Base-by-base conservation (phyloP, 768 basidiomycete species). In the Auriscalpium orientale region DNA sequence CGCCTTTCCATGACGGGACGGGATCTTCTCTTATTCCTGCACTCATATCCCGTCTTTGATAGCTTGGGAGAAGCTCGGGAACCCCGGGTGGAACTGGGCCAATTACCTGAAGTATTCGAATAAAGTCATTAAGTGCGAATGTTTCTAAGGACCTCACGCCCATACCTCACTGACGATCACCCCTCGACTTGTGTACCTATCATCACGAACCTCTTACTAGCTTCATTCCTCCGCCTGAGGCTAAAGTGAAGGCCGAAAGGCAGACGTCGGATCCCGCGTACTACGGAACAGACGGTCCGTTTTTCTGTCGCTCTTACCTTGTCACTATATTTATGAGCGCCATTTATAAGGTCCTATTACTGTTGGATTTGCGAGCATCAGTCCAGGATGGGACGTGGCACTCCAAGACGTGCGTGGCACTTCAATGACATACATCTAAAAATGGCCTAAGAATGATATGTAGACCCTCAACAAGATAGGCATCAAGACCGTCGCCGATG, bases 11-110 rank as follows among this genome's bases (percentile, higher is more conserved):
- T 9, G 22, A 4, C n/a, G 10, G 6, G 37, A 49, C 16, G 18
- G n/a, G n/a, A n/a, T n/a, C n/a, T n/a, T n/a, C n/a, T n/a, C n/a
- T n/a, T n/a, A n/a, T n/a, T n/a, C n/a, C n/a, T n/a, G n/a, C n/a
- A n/a, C 51, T 8, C 33, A 18, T 11, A 16, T 10, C 8, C 33
- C 12, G 13, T 36, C 18, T 16, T n/a, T 18, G 6, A 3, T 20
- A 63, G 62, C 50, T 13, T 55, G 52, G 7, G 67, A 66, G 50
- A 54, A 48, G 37, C 57, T 68, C 9, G 66, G 67, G 9, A 68
- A 68, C 50, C 62, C 63, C 6, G 67, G 67, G 12, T 68, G 67
- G 66, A 63, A 67, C 22, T 68, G 63, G 64, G 59, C 59, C n/a
- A 55, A 49, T 16, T 63, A 56, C 51, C 18, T 54, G 3, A 57